These are phyloP conservation scores for Epichloe amarillans DNA, from an alignment of 2,329 filamentous ascomycete genomes.

Conservation along the genomic window DNA sequence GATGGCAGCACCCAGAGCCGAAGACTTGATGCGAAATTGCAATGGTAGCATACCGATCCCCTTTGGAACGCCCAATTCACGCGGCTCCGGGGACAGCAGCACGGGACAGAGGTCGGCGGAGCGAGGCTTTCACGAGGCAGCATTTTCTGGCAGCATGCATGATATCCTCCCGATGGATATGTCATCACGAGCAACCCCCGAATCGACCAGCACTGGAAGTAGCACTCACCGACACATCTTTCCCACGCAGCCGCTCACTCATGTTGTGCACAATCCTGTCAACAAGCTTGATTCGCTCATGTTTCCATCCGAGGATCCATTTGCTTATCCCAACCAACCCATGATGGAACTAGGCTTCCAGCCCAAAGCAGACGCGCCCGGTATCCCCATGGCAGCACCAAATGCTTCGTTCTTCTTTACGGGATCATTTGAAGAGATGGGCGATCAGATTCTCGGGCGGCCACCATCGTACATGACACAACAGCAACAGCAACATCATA, in stretches of 20 bases:
- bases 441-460: constrained; percentile 59
- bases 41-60: constrained; percentile 12
- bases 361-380: constrained; percentile 19
- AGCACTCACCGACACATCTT: constrained; percentile 25
- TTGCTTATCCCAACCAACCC: constrained; percentile 67
- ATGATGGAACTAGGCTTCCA: constrained; percentile 45
- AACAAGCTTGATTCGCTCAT: constrained; percentile 66
- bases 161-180: constrained; percentile 34
- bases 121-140: constrained; percentile 20
- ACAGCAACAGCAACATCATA: constrained; percentile 24
- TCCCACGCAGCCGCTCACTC: constrained; percentile 18
- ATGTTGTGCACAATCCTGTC: constrained; percentile 31
- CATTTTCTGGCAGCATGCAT: constrained; percentile 26
- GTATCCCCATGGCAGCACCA: constrained; percentile 19
- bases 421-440: constrained; percentile 48
- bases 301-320: constrained; percentile 67
- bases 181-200: constrained; percentile 29
- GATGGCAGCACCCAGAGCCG: constrained; percentile 20
- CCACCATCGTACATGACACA: constrained; percentile 60
- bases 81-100: constrained; percentile 21
- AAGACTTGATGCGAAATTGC: constrained; percentile 20
- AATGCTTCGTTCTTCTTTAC: constrained; percentile 38
- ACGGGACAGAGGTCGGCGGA: constrained; percentile 16
- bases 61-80: constrained; percentile 13
- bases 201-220: constrained; percentile 28